Conservation (phyloP, 768 basidiomycete genomes). For the Asterophora parasitica region DNA sequence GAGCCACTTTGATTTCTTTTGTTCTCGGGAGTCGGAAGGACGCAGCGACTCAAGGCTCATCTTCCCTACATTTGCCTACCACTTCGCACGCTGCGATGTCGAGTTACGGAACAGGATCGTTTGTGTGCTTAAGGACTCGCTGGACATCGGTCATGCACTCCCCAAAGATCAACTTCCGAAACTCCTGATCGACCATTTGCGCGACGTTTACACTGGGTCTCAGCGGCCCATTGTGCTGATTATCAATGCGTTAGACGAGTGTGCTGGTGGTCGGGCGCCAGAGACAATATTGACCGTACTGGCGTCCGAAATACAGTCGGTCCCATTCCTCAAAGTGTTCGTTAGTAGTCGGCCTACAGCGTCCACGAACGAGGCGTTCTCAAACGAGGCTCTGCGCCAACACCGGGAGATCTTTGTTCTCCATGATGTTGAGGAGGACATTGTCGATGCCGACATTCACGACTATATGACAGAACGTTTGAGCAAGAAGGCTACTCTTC, state of each 20-base stretch:
- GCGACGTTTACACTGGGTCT: conserved; percentile 6
- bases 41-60: conserved; percentile 20
- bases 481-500: conserved; percentile 6
- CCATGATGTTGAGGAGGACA: conserved; percentile 19
- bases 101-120: conserved; percentile 15
- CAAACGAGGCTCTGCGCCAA: conserved; percentile 1
- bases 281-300: conserved; percentile 13
- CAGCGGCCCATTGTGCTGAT: conserved; percentile 18
- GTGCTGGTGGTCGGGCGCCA: conserved; percentile 12
- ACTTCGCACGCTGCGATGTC: conserved; percentile 17
- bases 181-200: conserved; percentile 20
- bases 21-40: conserved; percentile 20
- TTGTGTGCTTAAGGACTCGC: conserved; percentile 13
- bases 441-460: conserved; percentile 21
- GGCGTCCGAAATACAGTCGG: conserved; percentile 5
- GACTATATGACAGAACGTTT: conserved; percentile 10
- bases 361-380: conserved; percentile 12
- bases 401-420: conserved; percentile 17
- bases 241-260: conserved; percentile 24
- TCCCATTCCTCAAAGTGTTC: conserved; percentile 20
- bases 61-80: conserved; percentile 21
- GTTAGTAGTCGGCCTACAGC: conserved; percentile 19
- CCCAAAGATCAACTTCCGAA: conserved; percentile 18
- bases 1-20: conserved; percentile 19
- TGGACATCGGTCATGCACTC: conserved; percentile 16